These are phyloP conservation scores for Phlyctochytrium bullatum DNA, from an alignment of 192 early-diverging fungal genomes.

Conservation along the genomic window DNA sequence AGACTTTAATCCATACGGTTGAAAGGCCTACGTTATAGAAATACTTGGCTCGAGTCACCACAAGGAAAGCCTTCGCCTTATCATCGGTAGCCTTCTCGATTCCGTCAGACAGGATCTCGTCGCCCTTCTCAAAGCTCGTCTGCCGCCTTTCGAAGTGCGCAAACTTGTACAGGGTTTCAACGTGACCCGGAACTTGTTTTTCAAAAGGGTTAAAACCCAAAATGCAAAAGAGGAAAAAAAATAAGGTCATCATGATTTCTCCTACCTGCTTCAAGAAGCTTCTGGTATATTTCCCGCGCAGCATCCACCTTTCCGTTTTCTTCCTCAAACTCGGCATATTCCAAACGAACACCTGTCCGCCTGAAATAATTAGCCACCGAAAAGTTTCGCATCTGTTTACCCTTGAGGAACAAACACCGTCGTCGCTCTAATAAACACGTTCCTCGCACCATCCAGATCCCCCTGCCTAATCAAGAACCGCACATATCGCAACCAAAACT, in stretches of 20 bases:
- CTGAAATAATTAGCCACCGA: slow-evolving; percentile 20
- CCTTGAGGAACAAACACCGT: slow-evolving; percentile 50
- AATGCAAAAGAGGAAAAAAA: background rate
- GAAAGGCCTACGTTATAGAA: slow-evolving; percentile 44
- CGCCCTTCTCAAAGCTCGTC: slow-evolving; percentile 34
- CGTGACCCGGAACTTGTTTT: slow-evolving; percentile 59
- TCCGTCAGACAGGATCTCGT: slow-evolving; percentile 41
- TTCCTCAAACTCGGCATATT: slow-evolving; percentile 64
- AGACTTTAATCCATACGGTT: background rate
- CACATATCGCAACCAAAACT: slow-evolving; percentile 73
- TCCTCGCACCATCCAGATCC: slow-evolving; percentile 44
- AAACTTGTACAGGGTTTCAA: slow-evolving; percentile 61
- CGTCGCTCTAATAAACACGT: slow-evolving; percentile 55
- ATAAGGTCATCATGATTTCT: background rate
- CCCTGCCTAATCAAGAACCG: slow-evolving; percentile 49
- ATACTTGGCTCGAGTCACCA: slow-evolving; percentile 50
- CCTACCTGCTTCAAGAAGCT: slow-evolving; percentile 53
- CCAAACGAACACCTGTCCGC: slow-evolving; percentile 53
- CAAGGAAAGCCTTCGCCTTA: slow-evolving; percentile 51
- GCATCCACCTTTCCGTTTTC: slow-evolving; percentile 52
- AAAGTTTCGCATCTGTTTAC: slow-evolving; percentile 24
- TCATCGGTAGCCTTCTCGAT: slow-evolving; percentile 40
- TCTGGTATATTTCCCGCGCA: slow-evolving; percentile 58
- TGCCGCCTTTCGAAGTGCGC: slow-evolving; percentile 66
- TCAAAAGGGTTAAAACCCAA: background rate